Conservation (phyloP, 192 early-diverging fungal genomes). For the Jimgerdemannia lactiflua region DNA sequence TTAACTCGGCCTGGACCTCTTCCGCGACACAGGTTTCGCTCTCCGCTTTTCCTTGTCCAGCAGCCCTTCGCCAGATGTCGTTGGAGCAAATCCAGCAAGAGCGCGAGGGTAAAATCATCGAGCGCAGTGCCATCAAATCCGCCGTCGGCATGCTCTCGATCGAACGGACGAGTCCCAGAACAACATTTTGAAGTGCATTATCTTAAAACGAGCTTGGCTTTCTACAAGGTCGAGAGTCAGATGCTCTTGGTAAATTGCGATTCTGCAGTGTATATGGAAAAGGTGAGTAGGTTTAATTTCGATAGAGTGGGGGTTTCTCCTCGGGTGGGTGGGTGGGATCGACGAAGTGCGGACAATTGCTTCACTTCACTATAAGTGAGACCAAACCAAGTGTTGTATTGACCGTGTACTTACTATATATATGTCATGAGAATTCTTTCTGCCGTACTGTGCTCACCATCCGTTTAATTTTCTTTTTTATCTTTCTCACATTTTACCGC, state of each 20-base stretch:
- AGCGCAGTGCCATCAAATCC: constrained; percentile 69
- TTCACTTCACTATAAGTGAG: no score
- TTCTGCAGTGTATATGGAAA: constrained; percentile 69
- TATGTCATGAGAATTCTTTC: no score
- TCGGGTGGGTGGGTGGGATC: not conserved
- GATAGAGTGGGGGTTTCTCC: not conserved
- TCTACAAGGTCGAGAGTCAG: constrained; percentile 65
- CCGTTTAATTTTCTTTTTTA: no score
- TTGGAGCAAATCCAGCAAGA: constrained; percentile 79
- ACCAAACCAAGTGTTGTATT: no score
- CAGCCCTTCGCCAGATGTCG: constrained; percentile 55
- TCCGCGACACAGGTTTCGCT: constrained; percentile 70
- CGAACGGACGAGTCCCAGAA: constrained; percentile 46
- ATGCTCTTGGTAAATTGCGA: constrained; percentile 53
- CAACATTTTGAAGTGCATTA: constrained; percentile 71
- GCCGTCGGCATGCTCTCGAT: constrained; percentile 74
- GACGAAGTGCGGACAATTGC: no score
- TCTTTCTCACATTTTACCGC: no score
- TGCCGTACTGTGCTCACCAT: no score
- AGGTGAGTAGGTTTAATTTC: constrained; percentile 24
- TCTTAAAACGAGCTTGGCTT: constrained; percentile 64
- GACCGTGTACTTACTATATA: no score
- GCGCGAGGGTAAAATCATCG: constrained; percentile 73
- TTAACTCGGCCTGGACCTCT: constrained; percentile 85
- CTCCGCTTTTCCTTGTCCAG: constrained; percentile 50